A percentile compares a stretch with the other conserved stretches of the same genome.
Evolutionary conservation across 768 basidiomycete species (phyloP).

Genomic region (Trichaptum fuscoviolaceum): DNA sequence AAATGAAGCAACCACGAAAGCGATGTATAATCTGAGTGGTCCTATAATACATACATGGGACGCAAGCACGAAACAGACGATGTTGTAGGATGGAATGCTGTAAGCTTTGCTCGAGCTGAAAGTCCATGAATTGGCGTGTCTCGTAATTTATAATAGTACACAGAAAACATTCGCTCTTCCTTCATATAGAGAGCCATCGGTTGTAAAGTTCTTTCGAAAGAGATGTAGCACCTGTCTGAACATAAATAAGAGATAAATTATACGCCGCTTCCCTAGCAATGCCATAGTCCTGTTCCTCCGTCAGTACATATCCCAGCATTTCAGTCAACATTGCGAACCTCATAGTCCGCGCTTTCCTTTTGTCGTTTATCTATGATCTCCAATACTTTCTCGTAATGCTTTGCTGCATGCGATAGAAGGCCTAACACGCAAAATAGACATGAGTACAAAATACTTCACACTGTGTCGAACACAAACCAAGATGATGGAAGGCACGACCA

Average conservation of each 20-base stretch:
- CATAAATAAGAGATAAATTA: slow-evolving; percentile 80
- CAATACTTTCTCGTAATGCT: slow-evolving; percentile 78
- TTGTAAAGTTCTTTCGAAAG: slow-evolving; percentile 67
- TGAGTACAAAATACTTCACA: background rate
- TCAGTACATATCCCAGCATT: slow-evolving; percentile 1
- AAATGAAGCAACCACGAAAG: too few species aligned
- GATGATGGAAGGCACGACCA: slow-evolving; percentile 85
- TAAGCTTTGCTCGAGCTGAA: too few species aligned
- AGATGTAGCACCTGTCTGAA: slow-evolving; percentile 67
- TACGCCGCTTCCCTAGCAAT: slow-evolving; percentile 79
- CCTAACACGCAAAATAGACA: slow-evolving; percentile 39
- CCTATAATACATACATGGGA: too few species aligned
- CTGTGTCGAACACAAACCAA: slow-evolving; percentile 47
- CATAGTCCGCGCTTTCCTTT: slow-evolving; percentile 17
- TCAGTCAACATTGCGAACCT: slow-evolving; percentile 22
- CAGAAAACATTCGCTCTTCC: background rate
- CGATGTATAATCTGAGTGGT: too few species aligned
- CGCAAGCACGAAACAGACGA: too few species aligned
- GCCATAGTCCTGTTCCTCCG: slow-evolving; percentile 36
- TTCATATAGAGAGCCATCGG: slow-evolving; percentile 74
- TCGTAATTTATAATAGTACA: too few species aligned
- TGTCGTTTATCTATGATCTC: slow-evolving; percentile 48
- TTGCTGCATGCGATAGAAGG: slow-evolving; percentile 72
- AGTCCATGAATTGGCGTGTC: too few species aligned
- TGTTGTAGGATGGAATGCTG: too few species aligned